These are phyloP conservation scores for Mucor velutinosus DNA, from an alignment of 371 early-diverging fungal species.

Conservation along the genomic window DNA sequence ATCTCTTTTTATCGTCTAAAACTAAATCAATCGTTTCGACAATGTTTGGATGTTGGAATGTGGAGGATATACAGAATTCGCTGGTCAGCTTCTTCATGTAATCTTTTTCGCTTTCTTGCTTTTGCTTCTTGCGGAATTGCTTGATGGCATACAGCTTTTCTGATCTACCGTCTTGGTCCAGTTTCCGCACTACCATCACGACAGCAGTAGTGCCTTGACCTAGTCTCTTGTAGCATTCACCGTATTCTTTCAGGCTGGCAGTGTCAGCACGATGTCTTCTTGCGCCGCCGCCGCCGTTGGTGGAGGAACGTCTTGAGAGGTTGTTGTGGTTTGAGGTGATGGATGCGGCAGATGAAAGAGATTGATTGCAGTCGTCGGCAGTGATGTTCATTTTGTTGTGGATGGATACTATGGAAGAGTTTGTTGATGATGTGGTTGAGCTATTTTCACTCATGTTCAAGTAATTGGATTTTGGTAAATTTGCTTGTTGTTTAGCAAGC, in stretches of 20 bases:
- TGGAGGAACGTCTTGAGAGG: conserved; percentile 18
- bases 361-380: background rate
- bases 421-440: conserved; percentile 20
- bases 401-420: conserved; percentile 18
- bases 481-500: conserved; percentile 24
- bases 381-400: background rate
- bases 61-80: conserved; percentile 93
- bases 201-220: conserved; percentile 93
- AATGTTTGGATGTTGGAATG: conserved; percentile 79
- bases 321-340: background rate
- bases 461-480: conserved; percentile 4
- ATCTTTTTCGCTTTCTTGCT: conserved; percentile 84
- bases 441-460: conserved; percentile 16
- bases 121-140: conserved; percentile 84
- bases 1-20: conserved; percentile 84
- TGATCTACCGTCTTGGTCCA: conserved; percentile 39
- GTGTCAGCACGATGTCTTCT: conserved; percentile 32
- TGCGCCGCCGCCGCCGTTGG: background rate
- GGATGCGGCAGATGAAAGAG: background rate
- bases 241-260: conserved; percentile 69
- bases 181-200: conserved; percentile 83
- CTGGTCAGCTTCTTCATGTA: conserved; percentile 89
- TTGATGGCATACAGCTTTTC: conserved; percentile 90
- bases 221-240: conserved; percentile 75
- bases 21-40: conserved; percentile 92